A percentile compares a stretch with the other conserved stretches of the same genome.
Conservation (phyloP, 2,329 filamentous ascomycete genomes). For the Exophiala oligosperma region DNA sequence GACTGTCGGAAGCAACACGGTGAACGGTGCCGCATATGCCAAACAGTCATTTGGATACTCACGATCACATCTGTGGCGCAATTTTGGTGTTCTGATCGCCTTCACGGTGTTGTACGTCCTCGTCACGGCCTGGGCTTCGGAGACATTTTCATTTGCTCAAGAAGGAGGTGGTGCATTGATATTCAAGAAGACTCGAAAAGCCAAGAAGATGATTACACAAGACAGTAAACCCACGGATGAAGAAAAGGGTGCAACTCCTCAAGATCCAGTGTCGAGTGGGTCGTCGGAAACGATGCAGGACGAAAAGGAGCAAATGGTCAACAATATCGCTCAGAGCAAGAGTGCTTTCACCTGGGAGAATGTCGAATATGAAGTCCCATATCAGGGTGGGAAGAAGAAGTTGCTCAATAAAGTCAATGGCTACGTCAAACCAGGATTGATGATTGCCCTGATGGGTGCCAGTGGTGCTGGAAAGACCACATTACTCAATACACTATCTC, state of each 20-base stretch:
- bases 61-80: slow-evolving; percentile 64
- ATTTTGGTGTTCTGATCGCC: slow-evolving; percentile 75
- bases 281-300: slow-evolving; percentile 38
- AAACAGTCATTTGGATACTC: slow-evolving; percentile 52
- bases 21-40: slow-evolving; percentile 58
- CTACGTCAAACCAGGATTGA: slow-evolving; percentile 75
- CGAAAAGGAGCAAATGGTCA: slow-evolving; percentile 42
- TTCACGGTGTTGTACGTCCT: slow-evolving; percentile 73
- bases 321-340: slow-evolving; percentile 57
- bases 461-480: slow-evolving; percentile 84
- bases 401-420: slow-evolving; percentile 71
- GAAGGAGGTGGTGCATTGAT: slow-evolving; percentile 62
- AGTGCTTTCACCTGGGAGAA: slow-evolving; percentile 71
- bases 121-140: slow-evolving; percentile 69
- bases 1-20: slow-evolving; percentile 48
- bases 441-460: slow-evolving; percentile 80
- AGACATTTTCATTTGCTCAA: slow-evolving; percentile 62
- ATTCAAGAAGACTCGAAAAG: slow-evolving; percentile 67
- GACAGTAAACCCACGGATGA: slow-evolving; percentile 52
- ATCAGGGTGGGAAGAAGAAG: slow-evolving; percentile 60
- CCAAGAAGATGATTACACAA: slow-evolving; percentile 55
- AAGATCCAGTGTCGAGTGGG: slow-evolving; percentile 31
- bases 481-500: slow-evolving; percentile 73
- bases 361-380: slow-evolving; percentile 71
- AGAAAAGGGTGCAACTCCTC: slow-evolving; percentile 48